Evolutionary conservation across 192 early-diverging fungal genomes (phyloP).

Genomic region (Entomortierella chlamydospora): DNA sequence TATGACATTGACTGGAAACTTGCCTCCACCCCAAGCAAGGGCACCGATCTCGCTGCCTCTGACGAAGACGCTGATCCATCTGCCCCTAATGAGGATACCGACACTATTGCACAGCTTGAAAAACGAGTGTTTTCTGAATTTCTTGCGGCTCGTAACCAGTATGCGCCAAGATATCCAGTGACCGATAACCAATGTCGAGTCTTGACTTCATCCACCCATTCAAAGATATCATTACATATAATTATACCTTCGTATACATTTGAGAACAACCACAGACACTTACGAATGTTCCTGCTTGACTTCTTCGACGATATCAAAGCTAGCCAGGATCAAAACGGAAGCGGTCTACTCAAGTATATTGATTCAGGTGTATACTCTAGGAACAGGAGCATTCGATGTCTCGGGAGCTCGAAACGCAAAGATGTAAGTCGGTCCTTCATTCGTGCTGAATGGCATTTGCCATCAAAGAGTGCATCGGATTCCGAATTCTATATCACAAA

Average conservation of each 20-base stretch:
- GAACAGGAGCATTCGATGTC: constrained; percentile 16
- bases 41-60: no score
- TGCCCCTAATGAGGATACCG: no score
- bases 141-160: constrained; percentile 7
- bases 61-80: no score
- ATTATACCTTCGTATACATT: constrained; percentile 13
- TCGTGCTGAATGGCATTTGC: constrained; percentile 11
- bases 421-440: background rate
- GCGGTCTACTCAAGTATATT: constrained; percentile 8
- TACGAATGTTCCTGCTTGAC: constrained; percentile 9
- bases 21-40: no score
- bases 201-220: background rate
- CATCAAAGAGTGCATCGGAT: constrained; percentile 11
- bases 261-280: constrained; percentile 22
- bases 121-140: constrained; percentile 10
- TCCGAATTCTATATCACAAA: constrained; percentile 19
- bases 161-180: constrained; percentile 9
- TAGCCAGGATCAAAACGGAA: background rate
- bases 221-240: constrained; percentile 11
- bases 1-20: background rate
- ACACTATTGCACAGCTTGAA: background rate
- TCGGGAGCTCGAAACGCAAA: constrained; percentile 17
- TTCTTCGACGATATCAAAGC: background rate
- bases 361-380: constrained; percentile 10
- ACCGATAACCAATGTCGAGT: constrained; percentile 4